A percentile compares a stretch with the other conserved stretches of the same genome.
These are phyloP conservation scores for Beverwykella pulmonaria DNA, from an alignment of 495 filamentous ascomycete species.

Conservation along the genomic window DNA sequence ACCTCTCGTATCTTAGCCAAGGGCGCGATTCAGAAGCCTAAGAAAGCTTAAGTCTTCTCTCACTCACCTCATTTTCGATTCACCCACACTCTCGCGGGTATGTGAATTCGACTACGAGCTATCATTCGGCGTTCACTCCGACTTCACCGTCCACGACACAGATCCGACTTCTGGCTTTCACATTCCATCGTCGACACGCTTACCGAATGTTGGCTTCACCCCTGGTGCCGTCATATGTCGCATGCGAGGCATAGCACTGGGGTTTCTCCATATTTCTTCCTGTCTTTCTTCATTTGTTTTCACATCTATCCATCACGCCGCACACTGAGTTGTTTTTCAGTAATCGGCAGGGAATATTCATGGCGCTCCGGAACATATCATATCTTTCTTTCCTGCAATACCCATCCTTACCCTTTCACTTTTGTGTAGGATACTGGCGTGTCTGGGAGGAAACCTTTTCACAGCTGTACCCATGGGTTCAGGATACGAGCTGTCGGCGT, in stretches of 20 bases:
- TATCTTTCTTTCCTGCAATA: background rate
- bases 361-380: background rate
- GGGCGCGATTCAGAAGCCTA: constrained; percentile 12
- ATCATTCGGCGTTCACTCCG: background rate
- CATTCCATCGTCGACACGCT: background rate
- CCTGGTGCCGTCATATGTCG: background rate
- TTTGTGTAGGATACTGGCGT: background rate
- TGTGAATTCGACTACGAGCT: background rate
- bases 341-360: background rate
- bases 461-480: no score
- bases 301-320: background rate
- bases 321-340: background rate
- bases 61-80: no score
- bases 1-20: constrained; percentile 8
- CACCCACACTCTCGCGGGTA: background rate
- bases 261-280: no score
- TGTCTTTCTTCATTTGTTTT: background rate
- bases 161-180: background rate
- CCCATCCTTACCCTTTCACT: background rate
- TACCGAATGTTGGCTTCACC: background rate
- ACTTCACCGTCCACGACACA: background rate
- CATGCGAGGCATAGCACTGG: background rate
- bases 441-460: no score
- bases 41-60: constrained; percentile 6
- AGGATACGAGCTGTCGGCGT: no score